Base-by-base conservation (phyloP, 768 basidiomycete genomes). In the Boletus tomentosulus region DNA sequence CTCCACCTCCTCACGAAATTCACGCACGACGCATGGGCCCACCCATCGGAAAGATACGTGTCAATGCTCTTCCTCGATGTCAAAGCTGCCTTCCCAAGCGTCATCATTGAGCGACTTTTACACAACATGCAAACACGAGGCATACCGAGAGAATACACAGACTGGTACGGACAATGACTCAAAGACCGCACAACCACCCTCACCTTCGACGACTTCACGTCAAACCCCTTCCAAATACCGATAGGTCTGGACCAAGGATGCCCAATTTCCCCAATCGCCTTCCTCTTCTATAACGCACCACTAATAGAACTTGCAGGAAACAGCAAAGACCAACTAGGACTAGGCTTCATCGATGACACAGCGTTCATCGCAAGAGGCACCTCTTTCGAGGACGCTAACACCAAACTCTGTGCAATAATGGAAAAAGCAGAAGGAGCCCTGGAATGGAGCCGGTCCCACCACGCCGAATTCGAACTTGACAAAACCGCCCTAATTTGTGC, bases 241-340 rank as follows among this genome's bases (percentile, higher is more conserved):
- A 58, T 57, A 24, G 66, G 71, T 1, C 54, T 69, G 5, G 38
- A 39, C 38, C 38, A 39, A 39, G 38, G 38, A 39, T 39, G 38
- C 19, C 10, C 38, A 7, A 12, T 61, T 9, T 68, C 71, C 8
- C 58, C 58, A 1, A 56, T 70, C 4, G 44, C 58, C 0, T 70
- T 65, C 55, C 50, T 64, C 4, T 62, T 70, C 48, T 71, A 66
- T 60, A 73, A 72, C 47, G 38, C 69, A 3, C 30, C 48, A n/a
- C n/a, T n/a, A n/a, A n/a, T n/a, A n/a, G n/a, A n/a, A n/a, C n/a
- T n/a, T n/a, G n/a, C n/a, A n/a, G 37, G 53, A 0, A 31, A 35
- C 2, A 41, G 31, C 9, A 50, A 30, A 9, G 46, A 57, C 6
- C n/a, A 37, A 16, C 12, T 51, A 4, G 34, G 45, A 2, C 31